These are phyloP conservation scores for Glycine tomentella DNA, from an alignment of 306 rosid species.

Conservation along the genomic window DNA sequence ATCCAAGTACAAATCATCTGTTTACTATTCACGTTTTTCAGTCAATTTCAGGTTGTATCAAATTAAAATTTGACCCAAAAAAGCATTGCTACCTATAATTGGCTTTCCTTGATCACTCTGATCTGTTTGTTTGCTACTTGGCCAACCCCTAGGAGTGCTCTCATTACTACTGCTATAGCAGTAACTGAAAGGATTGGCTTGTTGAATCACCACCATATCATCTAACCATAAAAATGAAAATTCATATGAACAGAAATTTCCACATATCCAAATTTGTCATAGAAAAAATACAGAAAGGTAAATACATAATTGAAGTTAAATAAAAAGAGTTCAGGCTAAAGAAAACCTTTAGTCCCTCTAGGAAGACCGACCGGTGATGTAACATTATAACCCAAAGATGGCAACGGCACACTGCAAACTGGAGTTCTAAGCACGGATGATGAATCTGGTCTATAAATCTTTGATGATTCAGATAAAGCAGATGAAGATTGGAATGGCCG, in stretches of 20 bases:
- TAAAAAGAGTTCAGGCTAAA: slow-evolving; percentile 9
- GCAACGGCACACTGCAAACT: slow-evolving; percentile 48
- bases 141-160: slow-evolving; percentile 54
- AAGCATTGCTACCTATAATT: slow-evolving; percentile 51
- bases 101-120: slow-evolving; percentile 44
- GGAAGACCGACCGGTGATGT: slow-evolving; percentile 46
- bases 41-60: not conserved
- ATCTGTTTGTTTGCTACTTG: slow-evolving; percentile 41
- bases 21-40: not conserved
- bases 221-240: slow-evolving; percentile 49
- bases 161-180: slow-evolving; percentile 56
- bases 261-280: not conserved
- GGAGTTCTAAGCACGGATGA: slow-evolving; percentile 61
- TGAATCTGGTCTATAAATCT: slow-evolving; percentile 59
- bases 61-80: not conserved
- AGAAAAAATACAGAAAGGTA: not conserved
- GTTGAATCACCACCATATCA: slow-evolving; percentile 44
- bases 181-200: slow-evolving; percentile 42
- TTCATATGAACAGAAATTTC: slow-evolving; percentile 8
- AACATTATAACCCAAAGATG: slow-evolving; percentile 65
- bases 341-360: slow-evolving; percentile 64
- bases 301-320: not conserved
- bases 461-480: slow-evolving; percentile 54
- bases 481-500: slow-evolving; percentile 60
- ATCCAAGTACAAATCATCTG: not conserved